Evolutionary conservation across 1,139 yeast genomes (phyloP).

Genomic region (Geotrichum carabidarum): DNA sequence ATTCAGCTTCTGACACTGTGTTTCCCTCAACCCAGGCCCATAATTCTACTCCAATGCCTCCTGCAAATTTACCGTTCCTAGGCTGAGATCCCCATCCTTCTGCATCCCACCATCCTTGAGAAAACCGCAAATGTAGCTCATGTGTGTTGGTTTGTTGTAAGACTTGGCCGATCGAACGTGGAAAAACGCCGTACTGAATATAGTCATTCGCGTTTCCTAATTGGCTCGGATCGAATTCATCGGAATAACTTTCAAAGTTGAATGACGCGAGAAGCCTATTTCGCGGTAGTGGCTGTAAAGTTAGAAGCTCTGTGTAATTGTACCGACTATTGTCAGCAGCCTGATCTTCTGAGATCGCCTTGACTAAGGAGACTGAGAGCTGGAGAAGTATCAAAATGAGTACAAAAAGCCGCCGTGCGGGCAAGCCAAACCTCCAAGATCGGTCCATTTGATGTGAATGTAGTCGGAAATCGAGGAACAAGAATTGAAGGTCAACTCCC

Average conservation of each 20-base stretch:
- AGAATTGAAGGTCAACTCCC: not conserved
- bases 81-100: slow-evolving; percentile 86
- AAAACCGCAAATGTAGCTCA: slow-evolving; percentile 76
- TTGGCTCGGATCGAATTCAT: slow-evolving; percentile 34
- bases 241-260: slow-evolving; percentile 59
- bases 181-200: slow-evolving; percentile 65
- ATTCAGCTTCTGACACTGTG: slow-evolving; percentile 49
- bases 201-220: slow-evolving; percentile 28
- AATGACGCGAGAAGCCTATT: slow-evolving; percentile 66
- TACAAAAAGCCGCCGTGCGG: not conserved
- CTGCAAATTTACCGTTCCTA: slow-evolving; percentile 61
- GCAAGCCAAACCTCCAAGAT: no score
- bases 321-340: slow-evolving; percentile 6
- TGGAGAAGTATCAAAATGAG: not conserved
- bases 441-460: no score
- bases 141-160: slow-evolving; percentile 61
- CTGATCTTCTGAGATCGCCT: not conserved
- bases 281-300: slow-evolving; percentile 63
- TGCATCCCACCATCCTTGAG: slow-evolving; percentile 95
- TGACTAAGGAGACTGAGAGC: not conserved
- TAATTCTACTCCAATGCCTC: slow-evolving; percentile 94
- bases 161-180: slow-evolving; percentile 76
- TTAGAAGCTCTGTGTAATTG: slow-evolving; percentile 53
- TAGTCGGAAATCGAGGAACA: no score
- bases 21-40: slow-evolving; percentile 80